Evolutionary conservation across 768 basidiomycete genomes (phyloP).

Genomic region (Dentipellis sp.): DNA sequence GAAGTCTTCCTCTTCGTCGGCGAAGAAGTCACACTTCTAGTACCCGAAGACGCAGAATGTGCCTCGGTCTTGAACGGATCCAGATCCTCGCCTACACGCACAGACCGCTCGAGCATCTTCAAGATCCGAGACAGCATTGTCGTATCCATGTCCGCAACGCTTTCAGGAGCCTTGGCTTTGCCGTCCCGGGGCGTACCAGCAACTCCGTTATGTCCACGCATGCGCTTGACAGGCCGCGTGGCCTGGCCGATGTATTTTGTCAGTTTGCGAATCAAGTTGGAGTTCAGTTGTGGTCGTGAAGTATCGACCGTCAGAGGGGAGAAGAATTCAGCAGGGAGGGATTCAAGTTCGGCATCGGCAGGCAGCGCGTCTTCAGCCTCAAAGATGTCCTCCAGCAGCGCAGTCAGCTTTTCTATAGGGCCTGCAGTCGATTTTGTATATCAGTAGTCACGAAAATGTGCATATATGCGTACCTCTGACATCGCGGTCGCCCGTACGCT

Average conservation of each 20-base stretch:
- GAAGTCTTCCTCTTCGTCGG: slow-evolving; percentile 34
- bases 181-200: slow-evolving; percentile 29
- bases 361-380: slow-evolving; percentile 69
- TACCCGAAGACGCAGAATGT: neutral
- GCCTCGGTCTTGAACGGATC: slow-evolving; percentile 50
- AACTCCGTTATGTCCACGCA: slow-evolving; percentile 33
- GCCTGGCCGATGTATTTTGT: slow-evolving; percentile 61
- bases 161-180: slow-evolving; percentile 33
- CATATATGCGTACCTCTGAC: slow-evolving; percentile 45
- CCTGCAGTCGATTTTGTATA: slow-evolving; percentile 24
- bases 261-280: slow-evolving; percentile 54
- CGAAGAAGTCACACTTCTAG: slow-evolving; percentile 14
- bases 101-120: slow-evolving; percentile 71
- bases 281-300: slow-evolving; percentile 51
- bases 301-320: slow-evolving; percentile 50
- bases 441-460: neutral
- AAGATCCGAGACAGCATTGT: slow-evolving; percentile 53
- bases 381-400: slow-evolving; percentile 77
- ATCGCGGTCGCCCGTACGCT: slow-evolving; percentile 66
- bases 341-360: slow-evolving; percentile 38
- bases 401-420: slow-evolving; percentile 67
- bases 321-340: slow-evolving; percentile 55
- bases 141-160: slow-evolving; percentile 57
- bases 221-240: slow-evolving; percentile 58
- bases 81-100: slow-evolving; percentile 65